These are phyloP conservation scores for Trametes elegans DNA, from an alignment of 768 basidiomycete genomes.

Conservation along the genomic window DNA sequence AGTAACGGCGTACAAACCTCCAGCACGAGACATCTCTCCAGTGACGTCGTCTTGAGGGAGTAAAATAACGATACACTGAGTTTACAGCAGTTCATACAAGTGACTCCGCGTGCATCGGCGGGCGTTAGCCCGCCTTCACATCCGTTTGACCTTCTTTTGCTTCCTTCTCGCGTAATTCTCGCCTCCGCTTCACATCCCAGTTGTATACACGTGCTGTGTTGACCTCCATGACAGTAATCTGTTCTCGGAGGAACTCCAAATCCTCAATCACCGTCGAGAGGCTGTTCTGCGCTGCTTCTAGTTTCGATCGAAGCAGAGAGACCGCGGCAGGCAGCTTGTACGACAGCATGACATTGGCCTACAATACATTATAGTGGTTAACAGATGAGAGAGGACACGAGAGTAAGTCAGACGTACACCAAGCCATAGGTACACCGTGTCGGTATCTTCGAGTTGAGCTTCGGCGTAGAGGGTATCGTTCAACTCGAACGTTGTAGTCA, in stretches of 20 bases:
- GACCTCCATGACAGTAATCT: conserved; percentile 93
- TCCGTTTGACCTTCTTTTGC: conserved; percentile 21
- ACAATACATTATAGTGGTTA: not conserved
- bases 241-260: conserved; percentile 89
- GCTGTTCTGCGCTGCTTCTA: conserved; percentile 63
- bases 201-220: conserved; percentile 97
- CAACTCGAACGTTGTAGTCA: conserved; percentile 89
- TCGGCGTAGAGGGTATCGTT: conserved; percentile 95
- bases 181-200: conserved; percentile 86
- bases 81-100: not conserved
- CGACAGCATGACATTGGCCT: conserved; percentile 98
- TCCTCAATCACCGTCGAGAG: conserved; percentile 78
- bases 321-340: conserved; percentile 84
- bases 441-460: conserved; percentile 82
- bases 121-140: not conserved
- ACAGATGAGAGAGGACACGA: not conserved
- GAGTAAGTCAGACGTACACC: conserved; percentile 62
- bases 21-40: no score
- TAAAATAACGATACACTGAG: not conserved
- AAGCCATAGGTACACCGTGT: conserved; percentile 93
- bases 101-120: no score
- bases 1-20: no score
- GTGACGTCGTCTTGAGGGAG: no score
- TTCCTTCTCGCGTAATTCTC: conserved; percentile 51
- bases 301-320: conserved; percentile 70